Evolutionary conservation across 2,329 filamentous ascomycete species (phyloP).

Genomic region (Colletotrichum sp.): DNA sequence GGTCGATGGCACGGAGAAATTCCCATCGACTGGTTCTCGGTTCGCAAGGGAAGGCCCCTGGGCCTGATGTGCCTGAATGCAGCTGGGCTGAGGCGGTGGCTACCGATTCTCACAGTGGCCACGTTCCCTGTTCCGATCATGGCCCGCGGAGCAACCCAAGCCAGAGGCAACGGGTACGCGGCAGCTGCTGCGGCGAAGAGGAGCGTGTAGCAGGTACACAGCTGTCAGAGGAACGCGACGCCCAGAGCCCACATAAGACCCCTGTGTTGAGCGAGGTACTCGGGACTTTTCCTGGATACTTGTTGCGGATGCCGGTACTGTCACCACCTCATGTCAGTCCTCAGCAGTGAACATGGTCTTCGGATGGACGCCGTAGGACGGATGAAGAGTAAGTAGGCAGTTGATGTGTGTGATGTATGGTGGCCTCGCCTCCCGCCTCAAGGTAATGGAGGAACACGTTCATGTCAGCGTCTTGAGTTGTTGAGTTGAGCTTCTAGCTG

Average conservation of each 20-base stretch:
- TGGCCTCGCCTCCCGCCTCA: neutral
- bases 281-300: neutral
- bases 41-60: neutral
- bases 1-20: neutral
- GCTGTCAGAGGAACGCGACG: neutral
- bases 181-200: neutral
- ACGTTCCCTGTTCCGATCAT: conserved; percentile 4
- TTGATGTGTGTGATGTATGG: neutral
- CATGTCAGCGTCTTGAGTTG: neutral
- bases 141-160: neutral
- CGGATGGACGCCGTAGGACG: neutral
- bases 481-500: neutral
- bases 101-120: conserved; percentile 9
- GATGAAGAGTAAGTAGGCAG: neutral
- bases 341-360: neutral
- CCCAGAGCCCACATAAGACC: neutral
- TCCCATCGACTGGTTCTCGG: neutral
- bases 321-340: neutral
- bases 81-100: neutral
- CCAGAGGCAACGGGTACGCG: conserved; percentile 9
- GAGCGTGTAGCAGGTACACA: neutral
- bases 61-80: neutral
- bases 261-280: neutral
- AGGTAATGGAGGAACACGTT: neutral
- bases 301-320: neutral